phyloP scores from a whole-genome alignment of 1,284 basidiomycete genomes.

The Puccinia brachypodii region DNA sequence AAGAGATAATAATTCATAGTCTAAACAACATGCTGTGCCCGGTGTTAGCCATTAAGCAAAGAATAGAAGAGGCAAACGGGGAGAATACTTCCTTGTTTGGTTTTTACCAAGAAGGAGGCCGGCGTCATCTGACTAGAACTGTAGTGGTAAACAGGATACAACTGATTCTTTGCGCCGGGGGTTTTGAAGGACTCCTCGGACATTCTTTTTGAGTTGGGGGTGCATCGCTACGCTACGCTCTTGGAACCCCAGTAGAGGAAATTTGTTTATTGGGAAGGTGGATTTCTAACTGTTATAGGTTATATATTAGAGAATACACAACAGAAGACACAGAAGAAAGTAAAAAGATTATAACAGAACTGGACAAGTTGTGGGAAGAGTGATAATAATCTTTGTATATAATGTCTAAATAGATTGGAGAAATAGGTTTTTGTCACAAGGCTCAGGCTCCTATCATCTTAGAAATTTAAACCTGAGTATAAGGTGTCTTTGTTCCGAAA shows the following conservation, averaged over 20 bases:
- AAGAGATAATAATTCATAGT: not conserved
- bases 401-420: too few relatives aligned
- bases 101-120: not conserved
- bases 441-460: too few relatives aligned
- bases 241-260: not conserved
- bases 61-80: not conserved
- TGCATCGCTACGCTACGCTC: not conserved
- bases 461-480: too few relatives aligned
- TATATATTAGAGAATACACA: not conserved
- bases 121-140: not conserved
- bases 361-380: too few relatives aligned
- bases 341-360: not conserved
- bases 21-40: not conserved
- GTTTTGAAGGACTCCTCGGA: not conserved
- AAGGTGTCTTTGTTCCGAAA: too few relatives aligned
- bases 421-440: too few relatives aligned
- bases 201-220: slow-evolving; percentile 1
- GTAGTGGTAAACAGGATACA: not conserved
- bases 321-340: not conserved
- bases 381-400: too few relatives aligned
- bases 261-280: not conserved
- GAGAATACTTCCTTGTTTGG: not conserved
- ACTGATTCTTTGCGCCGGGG: not conserved
- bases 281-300: not conserved
- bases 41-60: not conserved